These are phyloP conservation scores for Avena insularis DNA, from an alignment of 176 grass and related monocot genomes.

Conservation along the genomic window DNA sequence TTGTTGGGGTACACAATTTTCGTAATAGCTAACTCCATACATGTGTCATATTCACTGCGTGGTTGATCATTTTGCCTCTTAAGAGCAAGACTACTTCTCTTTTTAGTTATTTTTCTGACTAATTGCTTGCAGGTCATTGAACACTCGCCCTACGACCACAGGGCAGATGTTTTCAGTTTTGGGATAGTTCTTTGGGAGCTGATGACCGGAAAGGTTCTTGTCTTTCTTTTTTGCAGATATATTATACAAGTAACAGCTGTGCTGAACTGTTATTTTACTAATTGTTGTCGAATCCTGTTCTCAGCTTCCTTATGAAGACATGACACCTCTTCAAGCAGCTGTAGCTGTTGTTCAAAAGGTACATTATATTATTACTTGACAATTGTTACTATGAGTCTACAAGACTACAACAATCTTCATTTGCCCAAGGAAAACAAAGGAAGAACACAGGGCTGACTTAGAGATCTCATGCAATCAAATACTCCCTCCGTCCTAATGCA, in stretches of 20 bases:
- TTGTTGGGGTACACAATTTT: not conserved
- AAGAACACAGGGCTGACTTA: not conserved
- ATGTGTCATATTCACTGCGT: not conserved
- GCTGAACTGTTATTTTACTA: not conserved
- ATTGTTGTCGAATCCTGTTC: constrained; percentile 10
- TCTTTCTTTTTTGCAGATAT: not conserved
- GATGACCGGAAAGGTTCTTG: constrained; percentile 75
- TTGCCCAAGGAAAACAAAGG: not conserved
- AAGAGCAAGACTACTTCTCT: not conserved
- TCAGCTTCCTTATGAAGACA: constrained; percentile 84
- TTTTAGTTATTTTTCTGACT: constrained; percentile 16
- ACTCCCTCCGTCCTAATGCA: too few relatives aligned
- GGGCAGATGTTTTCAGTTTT: constrained; percentile 90
- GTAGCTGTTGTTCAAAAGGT: constrained; percentile 90
- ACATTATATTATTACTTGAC: not conserved
- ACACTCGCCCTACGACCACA: constrained; percentile 73
- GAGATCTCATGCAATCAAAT: not conserved
- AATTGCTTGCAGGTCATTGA: constrained; percentile 66
- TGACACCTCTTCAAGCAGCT: constrained; percentile 87
- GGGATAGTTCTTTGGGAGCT: constrained; percentile 89
- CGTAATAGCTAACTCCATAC: not conserved
- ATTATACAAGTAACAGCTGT: not conserved
- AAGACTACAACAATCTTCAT: not conserved
- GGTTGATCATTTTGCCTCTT: not conserved
- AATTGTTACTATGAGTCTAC: not conserved